Conservation (phyloP, 2,329 filamentous ascomycete species). For the Alternaria infectoria region DNA sequence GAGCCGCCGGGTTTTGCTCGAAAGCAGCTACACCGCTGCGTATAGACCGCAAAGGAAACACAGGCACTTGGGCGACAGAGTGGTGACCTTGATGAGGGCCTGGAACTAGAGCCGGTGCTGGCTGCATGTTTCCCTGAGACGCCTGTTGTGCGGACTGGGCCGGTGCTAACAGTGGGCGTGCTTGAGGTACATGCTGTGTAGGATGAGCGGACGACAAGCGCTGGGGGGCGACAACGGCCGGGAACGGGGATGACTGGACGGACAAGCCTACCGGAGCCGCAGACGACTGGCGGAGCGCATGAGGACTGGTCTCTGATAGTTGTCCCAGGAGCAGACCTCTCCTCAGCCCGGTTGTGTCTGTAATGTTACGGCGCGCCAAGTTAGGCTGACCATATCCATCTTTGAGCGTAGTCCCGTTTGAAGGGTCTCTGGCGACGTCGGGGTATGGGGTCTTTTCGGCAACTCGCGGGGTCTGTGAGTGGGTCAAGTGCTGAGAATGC, state of each 20-base stretch:
- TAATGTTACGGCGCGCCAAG: background rate
- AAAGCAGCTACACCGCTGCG: background rate
- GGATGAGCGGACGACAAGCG: background rate
- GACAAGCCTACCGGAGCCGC: background rate
- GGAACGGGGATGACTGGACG: background rate
- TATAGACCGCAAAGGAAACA: background rate
- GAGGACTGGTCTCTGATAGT: background rate
- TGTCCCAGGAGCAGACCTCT: background rate
- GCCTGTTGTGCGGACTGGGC: background rate
- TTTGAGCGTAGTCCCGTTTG: background rate
- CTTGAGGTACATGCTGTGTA: background rate
- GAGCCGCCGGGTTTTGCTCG: background rate
- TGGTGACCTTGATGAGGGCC: background rate
- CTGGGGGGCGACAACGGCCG: background rate
- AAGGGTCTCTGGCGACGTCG: background rate
- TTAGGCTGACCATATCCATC: background rate
- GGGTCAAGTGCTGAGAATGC: background rate
- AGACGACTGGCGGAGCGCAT: background rate
- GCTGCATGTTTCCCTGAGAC: background rate
- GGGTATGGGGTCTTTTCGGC: background rate
- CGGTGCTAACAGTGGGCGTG: background rate
- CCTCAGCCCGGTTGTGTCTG: background rate
- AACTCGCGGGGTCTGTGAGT: background rate
- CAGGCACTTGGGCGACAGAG: background rate
- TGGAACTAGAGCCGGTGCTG: background rate